Conservation (phyloP, 306 rosid genomes). For the Pyrus betulifolia region DNA sequence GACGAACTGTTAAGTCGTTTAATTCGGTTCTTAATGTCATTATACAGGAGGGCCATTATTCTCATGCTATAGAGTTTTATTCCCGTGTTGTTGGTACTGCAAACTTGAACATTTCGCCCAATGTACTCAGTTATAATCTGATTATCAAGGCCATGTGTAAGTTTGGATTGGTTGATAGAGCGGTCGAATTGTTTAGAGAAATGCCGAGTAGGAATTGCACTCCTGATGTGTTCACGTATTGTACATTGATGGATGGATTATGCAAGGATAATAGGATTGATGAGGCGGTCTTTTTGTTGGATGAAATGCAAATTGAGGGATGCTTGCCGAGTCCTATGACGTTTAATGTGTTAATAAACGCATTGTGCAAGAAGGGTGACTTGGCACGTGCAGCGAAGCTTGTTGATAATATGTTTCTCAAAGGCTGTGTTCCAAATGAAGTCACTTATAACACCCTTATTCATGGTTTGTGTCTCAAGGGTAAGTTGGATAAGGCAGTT, state of each 20-base stretch:
- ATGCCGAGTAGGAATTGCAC: conserved; percentile 50
- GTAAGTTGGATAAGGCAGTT: conserved; percentile 79
- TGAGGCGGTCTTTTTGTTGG: conserved; percentile 71
- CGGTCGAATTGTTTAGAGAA: conserved; percentile 61
- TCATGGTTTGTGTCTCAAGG: conserved; percentile 80
- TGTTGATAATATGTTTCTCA: conserved; percentile 85
- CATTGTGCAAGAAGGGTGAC: conserved; percentile 78
- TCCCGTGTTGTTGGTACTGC: conserved; percentile 25
- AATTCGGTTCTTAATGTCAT: conserved; percentile 89
- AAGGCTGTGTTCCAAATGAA: conserved; percentile 82
- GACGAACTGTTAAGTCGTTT: conserved; percentile 64
- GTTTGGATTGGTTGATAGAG: conserved; percentile 70
- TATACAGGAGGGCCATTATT: conserved; percentile 47
- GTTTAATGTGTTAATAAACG: conserved; percentile 75
- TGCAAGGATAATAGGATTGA: conserved; percentile 67
- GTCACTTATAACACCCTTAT: conserved; percentile 74
- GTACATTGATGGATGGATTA: conserved; percentile 85
- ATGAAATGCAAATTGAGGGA: conserved; percentile 92
- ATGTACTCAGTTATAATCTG: conserved; percentile 71
- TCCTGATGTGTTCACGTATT: conserved; percentile 66
- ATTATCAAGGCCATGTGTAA: conserved; percentile 79
- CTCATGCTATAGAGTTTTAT: conserved; percentile 55
- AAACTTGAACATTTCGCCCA: conserved; percentile 39
- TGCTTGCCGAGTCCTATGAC: conserved; percentile 52
- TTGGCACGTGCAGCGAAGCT: conserved; percentile 70